Percentiles rank a stretch among this genome's conserved stretches.
Evolutionary conservation across 108 stramenopile species (phyloP).

Genomic region (Epipyxis sp.): DNA sequence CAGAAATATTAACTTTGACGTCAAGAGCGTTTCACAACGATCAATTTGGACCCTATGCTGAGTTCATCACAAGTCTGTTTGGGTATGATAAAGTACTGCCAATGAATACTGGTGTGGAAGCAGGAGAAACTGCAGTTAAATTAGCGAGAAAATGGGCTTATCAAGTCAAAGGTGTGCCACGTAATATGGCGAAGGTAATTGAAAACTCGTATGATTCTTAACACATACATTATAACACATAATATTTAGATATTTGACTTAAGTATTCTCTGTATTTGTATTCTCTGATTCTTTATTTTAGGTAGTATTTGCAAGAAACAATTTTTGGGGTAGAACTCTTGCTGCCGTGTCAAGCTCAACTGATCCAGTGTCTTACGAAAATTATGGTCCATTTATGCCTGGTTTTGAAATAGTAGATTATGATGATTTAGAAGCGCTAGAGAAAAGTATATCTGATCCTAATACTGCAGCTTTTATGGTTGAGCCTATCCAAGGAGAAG

Average conservation of each 20-base stretch:
- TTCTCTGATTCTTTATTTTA: constrained; percentile 37
- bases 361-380: constrained; percentile 79
- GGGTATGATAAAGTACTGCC: constrained; percentile 94
- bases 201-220: neutral
- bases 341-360: constrained; percentile 91
- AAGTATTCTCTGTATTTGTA: neutral
- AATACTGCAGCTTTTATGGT: constrained; percentile 97
- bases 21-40: constrained; percentile 98
- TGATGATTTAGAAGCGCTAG: constrained; percentile 76
- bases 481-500: constrained; percentile 99
- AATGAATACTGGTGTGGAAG: constrained; percentile 99
- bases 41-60: constrained; percentile 79
- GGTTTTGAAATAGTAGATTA: constrained; percentile 83
- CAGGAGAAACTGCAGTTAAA: constrained; percentile 96
- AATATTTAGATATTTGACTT: neutral
- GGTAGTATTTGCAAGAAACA: constrained; percentile 87
- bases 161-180: constrained; percentile 85
- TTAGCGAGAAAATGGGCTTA: constrained; percentile 81
- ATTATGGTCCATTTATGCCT: constrained; percentile 96
- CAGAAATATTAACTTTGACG: constrained; percentile 82
- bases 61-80: constrained; percentile 71
- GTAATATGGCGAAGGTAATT: constrained; percentile 72
- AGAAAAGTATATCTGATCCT: constrained; percentile 74
- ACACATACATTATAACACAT: neutral
- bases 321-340: constrained; percentile 99